Evolutionary conservation across 140 eudicot genomes (phyloP).

Genomic region (Ambrosia hybrid): DNA sequence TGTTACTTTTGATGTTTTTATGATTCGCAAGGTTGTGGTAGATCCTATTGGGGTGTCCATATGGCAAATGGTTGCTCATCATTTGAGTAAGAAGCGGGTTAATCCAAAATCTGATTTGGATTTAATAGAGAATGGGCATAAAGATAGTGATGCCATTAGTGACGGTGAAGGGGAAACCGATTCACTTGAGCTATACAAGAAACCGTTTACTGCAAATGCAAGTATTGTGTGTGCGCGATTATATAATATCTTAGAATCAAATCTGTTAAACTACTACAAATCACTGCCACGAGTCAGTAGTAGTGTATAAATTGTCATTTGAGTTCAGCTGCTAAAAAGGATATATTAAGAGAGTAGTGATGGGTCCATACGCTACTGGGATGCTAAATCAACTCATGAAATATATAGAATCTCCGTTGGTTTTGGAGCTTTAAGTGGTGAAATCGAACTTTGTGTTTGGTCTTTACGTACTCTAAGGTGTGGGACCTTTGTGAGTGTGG

Average conservation of each 20-base stretch:
- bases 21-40: conserved; percentile 49
- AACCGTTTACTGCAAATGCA: conserved; percentile 17
- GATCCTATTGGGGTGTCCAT: conserved; percentile 75
- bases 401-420: conserved; percentile 87
- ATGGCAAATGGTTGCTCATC: conserved; percentile 85
- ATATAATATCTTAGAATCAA: conserved; percentile 45
- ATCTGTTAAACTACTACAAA: conserved; percentile 43
- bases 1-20: too few relatives aligned
- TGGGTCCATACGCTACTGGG: conserved; percentile 91
- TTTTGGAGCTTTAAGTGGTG: conserved; percentile 69
- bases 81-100: conserved; percentile 10
- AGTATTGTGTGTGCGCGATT: conserved; percentile 73
- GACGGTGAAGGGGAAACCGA: conserved; percentile 57
- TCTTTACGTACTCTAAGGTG: conserved; percentile 78
- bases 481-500: conserved; percentile 81
- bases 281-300: conserved; percentile 88
- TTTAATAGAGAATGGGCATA: conserved; percentile 46
- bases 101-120: conserved; percentile 8
- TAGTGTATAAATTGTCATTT: conserved; percentile 75
- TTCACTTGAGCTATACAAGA: conserved; percentile 43
- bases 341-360: conserved; percentile 92
- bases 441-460: conserved; percentile 81
- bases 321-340: conserved; percentile 63
- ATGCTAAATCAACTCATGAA: conserved; percentile 56
- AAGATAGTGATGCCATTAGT: conserved; percentile 40